Percentiles rank a stretch among this genome's conserved stretches.
Conservation (phyloP, 202 grass and related monocot genomes). For the Setaria italica region DNA sequence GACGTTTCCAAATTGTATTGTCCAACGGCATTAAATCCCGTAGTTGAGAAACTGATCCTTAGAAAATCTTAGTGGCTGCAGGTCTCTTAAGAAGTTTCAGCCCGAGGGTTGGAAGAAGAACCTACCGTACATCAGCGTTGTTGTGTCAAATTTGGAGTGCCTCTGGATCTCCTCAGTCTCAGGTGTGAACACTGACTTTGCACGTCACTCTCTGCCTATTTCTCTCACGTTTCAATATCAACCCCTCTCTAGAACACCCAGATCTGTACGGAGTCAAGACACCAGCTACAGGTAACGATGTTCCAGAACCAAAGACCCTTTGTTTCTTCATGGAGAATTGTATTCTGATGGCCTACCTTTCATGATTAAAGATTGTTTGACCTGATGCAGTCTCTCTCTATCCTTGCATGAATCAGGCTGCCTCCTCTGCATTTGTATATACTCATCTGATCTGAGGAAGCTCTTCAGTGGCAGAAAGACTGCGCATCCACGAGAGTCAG, state of each 20-base stretch:
- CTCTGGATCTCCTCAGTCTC: slow-evolving; percentile 19
- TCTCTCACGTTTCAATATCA: slow-evolving; percentile 2
- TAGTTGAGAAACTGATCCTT: slow-evolving; percentile 26
- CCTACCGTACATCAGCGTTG: neutral
- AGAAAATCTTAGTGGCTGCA: slow-evolving; percentile 31
- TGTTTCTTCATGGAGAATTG: slow-evolving; percentile 11
- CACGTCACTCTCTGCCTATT: neutral
- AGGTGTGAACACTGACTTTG: slow-evolving; percentile 17
- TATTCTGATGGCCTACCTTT: slow-evolving; percentile 29
- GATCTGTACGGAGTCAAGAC: slow-evolving; percentile 7
- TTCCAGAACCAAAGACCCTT: slow-evolving; percentile 25
- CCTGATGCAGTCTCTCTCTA: neutral
- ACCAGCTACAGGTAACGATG: neutral
- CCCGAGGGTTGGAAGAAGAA: neutral
- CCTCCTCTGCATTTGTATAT: neutral
- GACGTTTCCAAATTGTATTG: slow-evolving; percentile 19
- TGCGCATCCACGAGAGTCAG: neutral
- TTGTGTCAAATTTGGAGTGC: slow-evolving; percentile 40
- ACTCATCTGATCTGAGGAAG: neutral
- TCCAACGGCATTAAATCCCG: neutral
- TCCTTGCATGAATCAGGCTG: slow-evolving; percentile 25
- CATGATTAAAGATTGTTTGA: slow-evolving; percentile 46
- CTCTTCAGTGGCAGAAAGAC: neutral
- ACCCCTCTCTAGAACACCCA: slow-evolving; percentile 23
- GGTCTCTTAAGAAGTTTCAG: slow-evolving; percentile 10